Conservation (phyloP, 2,329 filamentous ascomycete genomes). For the Ramularia endophylla region DNA sequence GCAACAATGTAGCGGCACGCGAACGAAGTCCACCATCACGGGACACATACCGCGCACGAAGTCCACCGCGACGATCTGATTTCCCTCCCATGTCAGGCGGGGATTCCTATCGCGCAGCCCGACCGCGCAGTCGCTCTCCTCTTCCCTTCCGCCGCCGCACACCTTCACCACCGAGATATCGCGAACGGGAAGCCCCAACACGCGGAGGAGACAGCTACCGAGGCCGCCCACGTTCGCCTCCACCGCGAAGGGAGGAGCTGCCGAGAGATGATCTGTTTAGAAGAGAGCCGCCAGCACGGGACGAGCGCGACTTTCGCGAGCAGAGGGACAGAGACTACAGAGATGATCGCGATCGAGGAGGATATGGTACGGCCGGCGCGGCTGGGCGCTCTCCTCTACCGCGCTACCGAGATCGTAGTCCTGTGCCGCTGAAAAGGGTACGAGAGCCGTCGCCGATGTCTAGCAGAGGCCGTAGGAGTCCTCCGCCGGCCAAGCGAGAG, state of each 20-base stretch:
- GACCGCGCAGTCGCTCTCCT: slow-evolving; percentile 27
- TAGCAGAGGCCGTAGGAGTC: slow-evolving; percentile 41
- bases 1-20: slow-evolving; percentile 26
- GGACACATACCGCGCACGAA: slow-evolving; percentile 41
- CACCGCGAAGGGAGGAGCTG: slow-evolving; percentile 29
- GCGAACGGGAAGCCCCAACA: slow-evolving; percentile 19
- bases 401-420: slow-evolving; percentile 39
- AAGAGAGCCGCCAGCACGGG: slow-evolving; percentile 27
- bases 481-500: slow-evolving; percentile 36
- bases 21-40: slow-evolving; percentile 27
- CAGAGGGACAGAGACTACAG: slow-evolving; percentile 28
- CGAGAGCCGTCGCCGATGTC: slow-evolving; percentile 43
- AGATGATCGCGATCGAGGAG: slow-evolving; percentile 25
- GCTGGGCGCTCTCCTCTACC: slow-evolving; percentile 34
- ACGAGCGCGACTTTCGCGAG: slow-evolving; percentile 23
- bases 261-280: slow-evolving; percentile 33
- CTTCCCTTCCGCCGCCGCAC: slow-evolving; percentile 28
- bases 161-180: slow-evolving; percentile 25
- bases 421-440: slow-evolving; percentile 37
- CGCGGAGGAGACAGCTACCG: slow-evolving; percentile 32
- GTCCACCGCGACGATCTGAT: slow-evolving; percentile 42
- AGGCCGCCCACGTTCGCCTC: slow-evolving; percentile 28
- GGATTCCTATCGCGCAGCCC: slow-evolving; percentile 28
- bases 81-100: slow-evolving; percentile 21
- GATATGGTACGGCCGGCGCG: slow-evolving; percentile 12